Base-by-base conservation (phyloP, 345 rosid genomes). In the Trapa incisa region DNA sequence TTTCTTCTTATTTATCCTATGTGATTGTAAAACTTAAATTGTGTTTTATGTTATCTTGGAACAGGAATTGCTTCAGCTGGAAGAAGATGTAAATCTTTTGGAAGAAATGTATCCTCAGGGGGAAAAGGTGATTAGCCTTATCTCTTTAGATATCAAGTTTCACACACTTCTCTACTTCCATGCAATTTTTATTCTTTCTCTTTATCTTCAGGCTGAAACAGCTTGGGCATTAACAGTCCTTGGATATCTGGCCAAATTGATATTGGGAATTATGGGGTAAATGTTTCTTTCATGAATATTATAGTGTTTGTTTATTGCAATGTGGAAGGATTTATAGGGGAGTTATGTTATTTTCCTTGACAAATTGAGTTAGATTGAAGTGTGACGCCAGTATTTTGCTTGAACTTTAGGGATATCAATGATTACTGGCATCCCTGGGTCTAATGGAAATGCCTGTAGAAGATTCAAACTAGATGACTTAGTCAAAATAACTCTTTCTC, bases 61-160 rank as follows among this genome's bases (percentile, higher is more conserved):
- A 41, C 84, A 91, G 96, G 99, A 95, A 72, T 70, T 95, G 80
- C 89, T 86, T 72, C 98, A 86, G 67, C 68, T 91, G 79, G 99
- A 95, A 75, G 99, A 95, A 83, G 99, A 95, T 74, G 98, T 91
- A 65, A 91, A 91, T 65, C 90, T 95, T 78, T 77, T 95, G 64
- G 98, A 95, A 77, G 99, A 95, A 81, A 77, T 87, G 89, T 91
- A 91, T 68, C 98, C 99, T 71, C 99, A 91, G 84, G 99, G 99
- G 75, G 99, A 95, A 76, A 81, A 89, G 96, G 99, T 95, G 76
- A 72, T 48, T 36, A 45, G 64, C 47, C 14, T 57, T 58, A 33
- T 61, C 37, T 45, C 65, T 47, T 53, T 10, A 41, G 37, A 29
- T 50, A 36, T 9, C 3, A 3, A 32, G 15, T 32, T 35, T 32